Base-by-base conservation (phyloP, 1,284 basidiomycete genomes). In the Cutaneotrichosporon cyanovorans region DNA sequence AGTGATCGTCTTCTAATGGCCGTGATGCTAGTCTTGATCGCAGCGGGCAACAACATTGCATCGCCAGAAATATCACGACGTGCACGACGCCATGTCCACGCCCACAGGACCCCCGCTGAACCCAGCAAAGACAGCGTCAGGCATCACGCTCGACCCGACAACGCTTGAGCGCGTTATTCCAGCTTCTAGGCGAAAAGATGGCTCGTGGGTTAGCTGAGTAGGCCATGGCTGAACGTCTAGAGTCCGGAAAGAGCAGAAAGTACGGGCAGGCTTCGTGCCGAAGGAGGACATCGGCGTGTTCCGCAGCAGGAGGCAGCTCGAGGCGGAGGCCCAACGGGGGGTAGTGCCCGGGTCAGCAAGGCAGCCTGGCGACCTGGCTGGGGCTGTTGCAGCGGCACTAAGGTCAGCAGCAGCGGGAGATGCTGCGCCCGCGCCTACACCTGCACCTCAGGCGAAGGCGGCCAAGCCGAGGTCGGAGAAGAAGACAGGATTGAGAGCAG, bases 251-350 rank as follows among this genome's bases (percentile, higher is more conserved):
- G 81, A 95, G 68, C 75, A 86, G 53, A 92, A 85, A 74, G 84
- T 97, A 56, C 79, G 90, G 28, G 90, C 90, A 0, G 92, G 92
- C 1, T 97, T 83, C 71, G 93, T 89, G 1, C 92, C 92, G 0
- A 87, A 89, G 66, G 92, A 97, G 69, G 92, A 97, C 72, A 79
- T 95, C 12, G 77, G 78, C 28, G 81, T 82, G 33, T 97, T 92
- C 70, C 80, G 88, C 38, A 80, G 85, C 19, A 77, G 81, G 37
- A 80, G 81, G 31, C 85, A 88, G 66, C 73, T 78, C 39, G 80
- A 83, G 59, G 77, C 81, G 69, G 86, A 89, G 23, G 38, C 72
- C 62, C 40, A 62, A 36, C 56, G 55, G 23, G 51, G 61, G 9
- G 53, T 56, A 5, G 67, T 74, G 30, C 55, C 69, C 22, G 59